Base-by-base conservation (phyloP, 176 grass and related monocot genomes). In the Raddia guianensis region DNA sequence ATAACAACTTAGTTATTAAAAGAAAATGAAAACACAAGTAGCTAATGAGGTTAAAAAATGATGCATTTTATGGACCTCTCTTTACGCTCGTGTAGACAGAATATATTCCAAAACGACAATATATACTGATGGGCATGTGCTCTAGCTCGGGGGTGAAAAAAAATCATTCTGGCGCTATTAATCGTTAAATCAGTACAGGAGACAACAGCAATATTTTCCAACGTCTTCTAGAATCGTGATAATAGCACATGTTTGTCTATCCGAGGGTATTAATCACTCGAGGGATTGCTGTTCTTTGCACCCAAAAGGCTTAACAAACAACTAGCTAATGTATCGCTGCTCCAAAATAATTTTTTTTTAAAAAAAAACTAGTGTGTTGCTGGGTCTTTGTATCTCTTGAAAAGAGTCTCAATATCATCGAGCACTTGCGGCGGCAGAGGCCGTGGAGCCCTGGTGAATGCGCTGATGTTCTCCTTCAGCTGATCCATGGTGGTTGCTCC, bases 401-500 rank as follows among this genome's bases (percentile, higher is more conserved):
- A 92, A 73, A 97, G 59, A 21, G 81, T 61, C 42, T 94, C 89
- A 45, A 97, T 87, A 13, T 51, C 87, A 18, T 90, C 80, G 0
- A 74, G 12, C 49, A 94, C 73, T 79, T 97, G 77, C 0, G 82
- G 57, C 34, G 90, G 83, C 34, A 94, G 68, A 42, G 95, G 95
- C 21, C 90, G 79, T 56, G 90, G 84, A 37, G 90, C 74, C 5
- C 80, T 80, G 4, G 52, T 83, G 78, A 97, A 97, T 0, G 83
- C 90, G 33, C 87, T 58, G 0, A 94, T 92, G 66, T 97, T 89
- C 77, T 94, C 95, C 82, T 83, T 92, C 44, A 97, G 71, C 73
- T 94, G 95, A 62, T 90, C 87, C 76, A 97, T 72, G 75, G 73
- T 90, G 16, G 95, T 97, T 19, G 92, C 87, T 49, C 95, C 95